Conservation (phyloP, 169 alveolate species). For the Plasmodium berghei region DNA sequence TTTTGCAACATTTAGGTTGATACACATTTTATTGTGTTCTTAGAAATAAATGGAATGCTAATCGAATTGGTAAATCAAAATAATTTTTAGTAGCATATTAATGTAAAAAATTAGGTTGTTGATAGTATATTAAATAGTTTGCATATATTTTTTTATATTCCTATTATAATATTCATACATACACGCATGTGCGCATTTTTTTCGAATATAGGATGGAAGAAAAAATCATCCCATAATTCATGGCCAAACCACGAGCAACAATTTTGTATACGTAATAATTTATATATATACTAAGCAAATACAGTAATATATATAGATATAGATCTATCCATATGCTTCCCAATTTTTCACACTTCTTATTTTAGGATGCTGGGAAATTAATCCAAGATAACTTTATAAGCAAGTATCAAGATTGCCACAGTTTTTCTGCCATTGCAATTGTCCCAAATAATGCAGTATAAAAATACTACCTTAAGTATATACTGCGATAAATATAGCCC, state of each 20-base stretch:
- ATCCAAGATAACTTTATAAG: slow-evolving; percentile 36
- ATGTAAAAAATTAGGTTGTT: too few species aligned
- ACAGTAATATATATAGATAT: neutral
- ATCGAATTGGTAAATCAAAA: slow-evolving; percentile 27
- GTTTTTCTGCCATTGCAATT: slow-evolving; percentile 60
- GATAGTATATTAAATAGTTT: neutral
- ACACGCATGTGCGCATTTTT: neutral
- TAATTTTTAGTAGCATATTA: neutral
- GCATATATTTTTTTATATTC: neutral
- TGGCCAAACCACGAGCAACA: slow-evolving; percentile 14
- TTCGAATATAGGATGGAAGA: slow-evolving; percentile 38
- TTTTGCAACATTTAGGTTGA: slow-evolving; percentile 26
- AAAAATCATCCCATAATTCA: slow-evolving; percentile 42
- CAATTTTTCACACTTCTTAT: neutral
- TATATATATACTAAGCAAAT: neutral
- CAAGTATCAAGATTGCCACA: slow-evolving; percentile 19
- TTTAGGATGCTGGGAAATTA: slow-evolving; percentile 43
- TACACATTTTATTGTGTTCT: slow-evolving; percentile 56
- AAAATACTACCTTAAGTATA: neutral
- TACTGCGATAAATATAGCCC: too few species aligned
- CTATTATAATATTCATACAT: neutral
- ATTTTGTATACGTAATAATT: slow-evolving; percentile 38
- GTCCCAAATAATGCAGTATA: slow-evolving; percentile 13
- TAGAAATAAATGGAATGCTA: slow-evolving; percentile 31
- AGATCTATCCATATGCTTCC: neutral